Evolutionary conservation across 306 rosid species (phyloP).

Genomic region (Senna siamea): DNA sequence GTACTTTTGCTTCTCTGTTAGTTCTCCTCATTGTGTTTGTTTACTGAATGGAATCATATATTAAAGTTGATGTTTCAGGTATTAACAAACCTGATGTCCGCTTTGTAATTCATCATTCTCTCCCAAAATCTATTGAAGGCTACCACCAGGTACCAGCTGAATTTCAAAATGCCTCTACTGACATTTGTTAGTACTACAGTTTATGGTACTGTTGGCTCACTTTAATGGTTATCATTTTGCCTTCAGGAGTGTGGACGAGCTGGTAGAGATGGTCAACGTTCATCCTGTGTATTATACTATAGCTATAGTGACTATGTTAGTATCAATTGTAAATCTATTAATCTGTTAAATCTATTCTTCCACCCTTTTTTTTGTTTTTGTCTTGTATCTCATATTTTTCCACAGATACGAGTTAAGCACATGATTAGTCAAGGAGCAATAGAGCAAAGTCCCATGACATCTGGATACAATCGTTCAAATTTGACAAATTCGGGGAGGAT

Average conservation of each 20-base stretch:
- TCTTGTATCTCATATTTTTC: conserved; percentile 34
- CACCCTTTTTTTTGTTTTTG: conserved; percentile 21
- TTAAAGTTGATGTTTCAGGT: conserved; percentile 63
- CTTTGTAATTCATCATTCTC: conserved; percentile 95
- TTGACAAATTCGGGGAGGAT: conserved; percentile 70
- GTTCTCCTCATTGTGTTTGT: conserved; percentile 39
- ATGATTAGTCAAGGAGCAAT: conserved; percentile 81
- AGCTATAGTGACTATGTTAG: conserved; percentile 93
- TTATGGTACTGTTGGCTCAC: conserved; percentile 42
- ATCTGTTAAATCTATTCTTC: not conserved
- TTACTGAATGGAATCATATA: conserved; percentile 38
- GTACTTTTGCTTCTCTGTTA: conserved; percentile 55
- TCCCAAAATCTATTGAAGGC: conserved; percentile 97
- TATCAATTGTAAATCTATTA: conserved; percentile 26
- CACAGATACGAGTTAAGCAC: conserved; percentile 88
- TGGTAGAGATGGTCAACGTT: conserved; percentile 95
- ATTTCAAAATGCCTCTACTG: conserved; percentile 16
- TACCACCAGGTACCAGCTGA: conserved; percentile 81
- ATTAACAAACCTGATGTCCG: conserved; percentile 99
- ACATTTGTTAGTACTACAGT: not conserved
- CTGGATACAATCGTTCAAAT: conserved; percentile 67
- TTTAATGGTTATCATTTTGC: conserved; percentile 22
- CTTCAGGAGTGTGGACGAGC: conserved; percentile 99
- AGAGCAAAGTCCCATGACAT: conserved; percentile 67
- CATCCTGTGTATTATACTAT: conserved; percentile 91